Evolutionary conservation across 306 rosid species (phyloP), one percentile per base, ranked within the genome.

Genomic region (Canavalia gladiata): DNA sequence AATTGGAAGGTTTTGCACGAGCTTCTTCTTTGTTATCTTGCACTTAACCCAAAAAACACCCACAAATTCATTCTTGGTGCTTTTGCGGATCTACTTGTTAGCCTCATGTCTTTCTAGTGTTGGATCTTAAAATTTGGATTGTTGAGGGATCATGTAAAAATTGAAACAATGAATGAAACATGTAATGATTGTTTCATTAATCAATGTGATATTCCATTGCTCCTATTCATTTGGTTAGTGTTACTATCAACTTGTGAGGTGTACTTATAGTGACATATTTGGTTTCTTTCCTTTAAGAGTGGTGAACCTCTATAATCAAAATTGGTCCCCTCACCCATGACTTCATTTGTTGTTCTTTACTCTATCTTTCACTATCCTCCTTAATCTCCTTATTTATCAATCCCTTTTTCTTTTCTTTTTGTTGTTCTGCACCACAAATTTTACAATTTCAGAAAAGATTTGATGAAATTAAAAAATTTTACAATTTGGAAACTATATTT

Each of bases 61-160:
- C 99, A 96, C 83, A 90, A 93, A 64, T 92, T 87, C 87, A 96
- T 96, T 72, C 46, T 93, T 1, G 84, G 84, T 4, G 99, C 99
- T 63, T 96, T 96, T 58, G 86, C 97, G 1, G 98, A 96, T 80
- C 92, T 96, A 4, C 79, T 94, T 0, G 87, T 94, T 46, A 89
- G 84, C 50, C 87, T 89, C 62, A 76, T 88, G 88, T 82, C 86
- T 43, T 71, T 77, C 46, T 83, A 77, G 52, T 8, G 5, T 37
- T 30, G 31, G 33, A 13, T 71, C 46, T 18, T 77, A 73, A 86
- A 55, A 37, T 71, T 9, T 75, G 57, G 59, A 58, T 62, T 63
- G 0, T 35, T 62, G 43, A 28, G 2, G 8, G 0, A 28, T 76
- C 25, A 18, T 18, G 25, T 18, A 75, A 73, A 34, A 64, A 74